These are phyloP conservation scores for Tripterygium wilfordii DNA, from an alignment of 177 flowering plant species.

Conservation along the genomic window DNA sequence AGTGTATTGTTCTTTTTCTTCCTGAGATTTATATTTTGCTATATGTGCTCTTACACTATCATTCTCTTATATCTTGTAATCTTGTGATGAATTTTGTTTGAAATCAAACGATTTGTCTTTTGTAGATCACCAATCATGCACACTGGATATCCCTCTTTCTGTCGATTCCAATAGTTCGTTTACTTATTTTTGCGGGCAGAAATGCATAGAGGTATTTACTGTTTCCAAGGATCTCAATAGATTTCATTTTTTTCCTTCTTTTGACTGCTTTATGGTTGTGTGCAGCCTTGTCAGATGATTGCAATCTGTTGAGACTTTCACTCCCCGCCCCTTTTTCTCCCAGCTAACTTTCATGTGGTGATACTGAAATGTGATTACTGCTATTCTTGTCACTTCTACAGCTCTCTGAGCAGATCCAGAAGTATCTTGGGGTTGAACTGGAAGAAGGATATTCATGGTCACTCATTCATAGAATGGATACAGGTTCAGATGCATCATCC, in stretches of 20 bases:
- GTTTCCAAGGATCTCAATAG: too few species aligned
- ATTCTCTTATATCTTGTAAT: too few species aligned
- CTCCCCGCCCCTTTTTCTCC: neutral
- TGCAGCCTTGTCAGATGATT: too few species aligned
- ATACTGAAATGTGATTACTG: neutral
- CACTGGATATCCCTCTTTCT: constrained; percentile 19
- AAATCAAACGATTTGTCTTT: constrained; percentile 1
- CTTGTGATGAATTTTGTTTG: constrained; percentile 5
- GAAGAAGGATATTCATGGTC: constrained; percentile 94
- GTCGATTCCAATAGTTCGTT: constrained; percentile 14
- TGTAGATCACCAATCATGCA: constrained; percentile 56
- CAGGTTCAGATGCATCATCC: constrained; percentile 35
- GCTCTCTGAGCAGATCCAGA: constrained; percentile 66
- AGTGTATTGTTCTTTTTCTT: constrained; percentile 45
- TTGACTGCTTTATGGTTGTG: too few species aligned
- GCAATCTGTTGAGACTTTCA: neutral
- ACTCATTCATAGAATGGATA: constrained; percentile 60
- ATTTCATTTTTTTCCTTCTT: too few species aligned
- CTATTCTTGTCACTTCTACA: constrained; percentile 25
- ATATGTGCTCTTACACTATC: too few species aligned
- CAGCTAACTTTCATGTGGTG: neutral
- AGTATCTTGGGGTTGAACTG: constrained; percentile 76
- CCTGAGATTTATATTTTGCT: neutral
- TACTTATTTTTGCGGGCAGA: constrained; percentile 41
- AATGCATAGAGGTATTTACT: constrained; percentile 68